phyloP scores from a whole-genome alignment of 2,329 filamentous ascomycete genomes.

The Hypoxylon rubiginosum region DNA sequence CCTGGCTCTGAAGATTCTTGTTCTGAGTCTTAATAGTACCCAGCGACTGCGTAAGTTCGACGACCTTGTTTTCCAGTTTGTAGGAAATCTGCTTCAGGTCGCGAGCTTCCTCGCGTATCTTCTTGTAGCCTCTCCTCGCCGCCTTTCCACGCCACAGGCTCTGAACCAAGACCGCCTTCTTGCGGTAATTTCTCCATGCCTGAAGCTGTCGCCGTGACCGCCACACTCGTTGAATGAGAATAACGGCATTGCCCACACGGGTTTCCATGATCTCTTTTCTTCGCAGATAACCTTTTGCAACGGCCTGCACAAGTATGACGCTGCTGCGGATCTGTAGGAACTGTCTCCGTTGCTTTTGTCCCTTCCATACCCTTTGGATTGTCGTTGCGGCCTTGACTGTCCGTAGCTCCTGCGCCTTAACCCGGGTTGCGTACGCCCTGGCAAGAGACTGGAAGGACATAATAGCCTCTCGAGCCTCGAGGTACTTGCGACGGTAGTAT shows the following conservation, averaged over 20 bases:
- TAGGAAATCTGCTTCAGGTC: conserved; percentile 99
- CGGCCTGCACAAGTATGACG: conserved; percentile 88
- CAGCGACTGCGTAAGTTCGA: conserved; percentile 94
- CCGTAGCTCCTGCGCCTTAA: conserved; percentile 82
- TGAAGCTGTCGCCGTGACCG: conserved; percentile 82
- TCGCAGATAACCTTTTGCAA: conserved; percentile 91
- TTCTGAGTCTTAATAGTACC: conserved; percentile 95
- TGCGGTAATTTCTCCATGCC: conserved; percentile 88
- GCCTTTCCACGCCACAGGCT: conserved; percentile 89
- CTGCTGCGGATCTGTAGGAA: conserved; percentile 85
- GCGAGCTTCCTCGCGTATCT: conserved; percentile 91
- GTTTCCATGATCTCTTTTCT: conserved; percentile 95
- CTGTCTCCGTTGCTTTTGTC: conserved; percentile 86
- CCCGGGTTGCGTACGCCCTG: conserved; percentile 83
- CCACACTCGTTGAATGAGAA: conserved; percentile 92
- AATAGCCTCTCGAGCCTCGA: conserved; percentile 87
- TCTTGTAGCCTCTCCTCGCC: conserved; percentile 89
- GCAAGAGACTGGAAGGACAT: conserved; percentile 82
- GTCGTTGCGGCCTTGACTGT: conserved; percentile 89
- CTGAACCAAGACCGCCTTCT: conserved; percentile 90
- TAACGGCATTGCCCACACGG: conserved; percentile 89
- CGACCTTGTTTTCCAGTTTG: conserved; percentile 99
- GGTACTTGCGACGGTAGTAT: conserved; percentile 92
- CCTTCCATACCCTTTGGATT: conserved; percentile 95
- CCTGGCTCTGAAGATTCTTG: conserved; percentile 86